Percentiles rank a stretch among this genome's conserved stretches.
phyloP scores from a whole-genome alignment of 2,329 filamentous ascomycete species.

The Venturiaceae sp. region DNA sequence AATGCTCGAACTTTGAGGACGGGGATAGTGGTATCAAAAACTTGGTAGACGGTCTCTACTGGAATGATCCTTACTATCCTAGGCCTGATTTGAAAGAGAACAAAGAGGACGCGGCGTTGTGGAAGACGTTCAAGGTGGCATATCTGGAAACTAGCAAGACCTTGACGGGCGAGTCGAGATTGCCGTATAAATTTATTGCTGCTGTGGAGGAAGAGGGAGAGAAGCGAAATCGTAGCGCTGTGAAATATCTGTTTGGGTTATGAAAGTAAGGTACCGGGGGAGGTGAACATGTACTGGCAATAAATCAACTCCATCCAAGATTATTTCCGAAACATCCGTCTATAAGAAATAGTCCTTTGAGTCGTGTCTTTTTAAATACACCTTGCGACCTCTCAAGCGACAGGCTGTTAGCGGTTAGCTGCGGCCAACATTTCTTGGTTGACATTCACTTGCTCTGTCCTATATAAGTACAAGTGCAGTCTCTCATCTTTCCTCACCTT shows the following conservation, averaged over 20 bases:
- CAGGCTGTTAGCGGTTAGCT: background rate
- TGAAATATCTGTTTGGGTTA: background rate
- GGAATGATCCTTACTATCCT: conserved; percentile 45
- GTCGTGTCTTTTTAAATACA: too few relatives aligned
- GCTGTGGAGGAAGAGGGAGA: background rate
- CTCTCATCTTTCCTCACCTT: background rate
- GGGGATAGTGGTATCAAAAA: conserved; percentile 29
- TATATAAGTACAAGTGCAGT: conserved; percentile 21
- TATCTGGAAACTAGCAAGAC: background rate
- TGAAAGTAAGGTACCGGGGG: background rate
- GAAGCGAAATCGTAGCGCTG: background rate
- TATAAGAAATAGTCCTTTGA: too few relatives aligned
- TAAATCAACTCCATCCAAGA: too few relatives aligned
- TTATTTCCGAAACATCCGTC: too few relatives aligned
- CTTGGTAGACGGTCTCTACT: conserved; percentile 34
- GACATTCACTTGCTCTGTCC: too few relatives aligned
- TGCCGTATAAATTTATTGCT: background rate
- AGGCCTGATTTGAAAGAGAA: conserved; percentile 19
- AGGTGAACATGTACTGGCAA: background rate
- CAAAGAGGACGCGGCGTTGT: background rate
- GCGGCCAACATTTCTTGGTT: background rate
- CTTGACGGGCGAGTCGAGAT: background rate
- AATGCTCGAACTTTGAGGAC: conserved; percentile 43
- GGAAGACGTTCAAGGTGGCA: background rate
- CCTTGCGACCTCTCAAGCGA: too few relatives aligned